Conservation (phyloP, 176 grass and related monocot species). For the Oryza meyeriana region DNA sequence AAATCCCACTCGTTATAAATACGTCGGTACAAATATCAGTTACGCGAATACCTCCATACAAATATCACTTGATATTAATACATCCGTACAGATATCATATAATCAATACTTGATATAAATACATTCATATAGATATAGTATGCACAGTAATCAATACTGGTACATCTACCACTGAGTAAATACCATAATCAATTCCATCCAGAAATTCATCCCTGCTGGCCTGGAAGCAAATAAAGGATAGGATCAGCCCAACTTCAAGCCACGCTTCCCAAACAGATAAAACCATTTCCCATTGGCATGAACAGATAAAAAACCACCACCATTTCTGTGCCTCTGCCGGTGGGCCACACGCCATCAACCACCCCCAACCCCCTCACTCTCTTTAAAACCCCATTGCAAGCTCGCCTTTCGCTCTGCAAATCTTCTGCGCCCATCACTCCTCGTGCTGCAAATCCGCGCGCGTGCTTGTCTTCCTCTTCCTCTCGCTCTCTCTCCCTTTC, state of each 20-base stretch:
- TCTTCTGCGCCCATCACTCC: not conserved
- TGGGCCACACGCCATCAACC: slow-evolving; percentile 34
- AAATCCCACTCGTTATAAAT: not conserved
- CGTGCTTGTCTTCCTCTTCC: not conserved
- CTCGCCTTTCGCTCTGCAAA: not conserved
- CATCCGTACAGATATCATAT: not conserved
- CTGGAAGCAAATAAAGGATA: not conserved
- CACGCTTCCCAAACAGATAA: slow-evolving; percentile 8
- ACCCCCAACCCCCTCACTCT: not conserved
- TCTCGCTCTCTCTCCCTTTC: not conserved
- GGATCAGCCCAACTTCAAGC: not conserved
- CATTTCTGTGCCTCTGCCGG: not conserved
- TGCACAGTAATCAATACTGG: not conserved
- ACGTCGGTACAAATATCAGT: no score
- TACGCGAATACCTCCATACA: not conserved
- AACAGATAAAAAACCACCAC: not conserved
- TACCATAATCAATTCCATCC: not conserved
- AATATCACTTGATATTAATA: not conserved
- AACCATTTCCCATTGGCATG: not conserved
- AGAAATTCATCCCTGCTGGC: not conserved
- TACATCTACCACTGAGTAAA: not conserved
- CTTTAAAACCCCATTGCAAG: slow-evolving; percentile 22
- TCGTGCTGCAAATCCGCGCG: not conserved
- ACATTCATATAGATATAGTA: no score
- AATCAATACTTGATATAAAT: not conserved